Conservation (phyloP, 2,329 filamentous ascomycete species). For the Botrytis medusae region DNA sequence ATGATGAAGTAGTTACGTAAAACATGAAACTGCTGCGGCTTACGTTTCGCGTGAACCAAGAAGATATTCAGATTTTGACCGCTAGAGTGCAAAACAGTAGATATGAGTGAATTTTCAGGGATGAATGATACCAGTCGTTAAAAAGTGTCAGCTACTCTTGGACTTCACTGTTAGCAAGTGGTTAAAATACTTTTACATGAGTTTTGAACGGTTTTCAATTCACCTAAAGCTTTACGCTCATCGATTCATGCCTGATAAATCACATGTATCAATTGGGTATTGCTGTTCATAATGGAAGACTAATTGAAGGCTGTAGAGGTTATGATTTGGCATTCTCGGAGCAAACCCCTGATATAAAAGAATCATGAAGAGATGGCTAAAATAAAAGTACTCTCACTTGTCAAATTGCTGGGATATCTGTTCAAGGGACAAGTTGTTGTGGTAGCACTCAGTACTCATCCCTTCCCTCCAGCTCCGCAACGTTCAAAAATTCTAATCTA, state of each 20-base stretch:
- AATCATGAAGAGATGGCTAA: too few relatives aligned
- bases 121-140: not conserved
- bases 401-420: too few relatives aligned
- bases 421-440: too few relatives aligned
- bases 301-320: not conserved
- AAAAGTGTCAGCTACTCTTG: not conserved
- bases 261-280: not conserved
- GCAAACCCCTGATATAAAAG: rapidly evolving
- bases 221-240: not conserved
- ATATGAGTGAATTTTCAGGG: not conserved
- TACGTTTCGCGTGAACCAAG: not conserved
- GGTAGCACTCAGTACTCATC: too few relatives aligned
- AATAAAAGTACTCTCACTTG: not conserved
- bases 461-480: too few relatives aligned
- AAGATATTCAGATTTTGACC: not conserved
- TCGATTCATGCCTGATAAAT: not conserved
- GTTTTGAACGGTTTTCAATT: not conserved
- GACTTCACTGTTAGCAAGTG: too few relatives aligned
- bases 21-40: not conserved
- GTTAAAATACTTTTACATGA: not conserved
- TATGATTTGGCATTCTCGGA: not conserved
- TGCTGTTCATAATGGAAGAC: not conserved
- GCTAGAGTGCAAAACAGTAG: not conserved
- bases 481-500: too few relatives aligned
- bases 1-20: not conserved